Percentiles rank a stretch among this genome's conserved stretches.
phyloP scores from a whole-genome alignment of 371 early-diverging fungal species.

The Haplosporangium sp. region DNA sequence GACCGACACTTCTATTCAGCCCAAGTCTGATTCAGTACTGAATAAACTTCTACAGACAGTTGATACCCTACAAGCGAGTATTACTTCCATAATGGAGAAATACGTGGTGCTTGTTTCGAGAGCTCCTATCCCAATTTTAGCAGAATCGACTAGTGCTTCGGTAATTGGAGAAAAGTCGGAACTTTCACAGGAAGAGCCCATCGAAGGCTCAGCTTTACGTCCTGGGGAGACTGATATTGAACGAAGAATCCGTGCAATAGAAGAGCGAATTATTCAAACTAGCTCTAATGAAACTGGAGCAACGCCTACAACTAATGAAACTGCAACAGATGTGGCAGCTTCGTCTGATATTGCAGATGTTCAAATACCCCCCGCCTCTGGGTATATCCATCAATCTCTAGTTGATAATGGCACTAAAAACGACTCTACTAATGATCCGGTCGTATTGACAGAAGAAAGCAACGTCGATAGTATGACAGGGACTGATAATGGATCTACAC shows the following conservation, averaged over 20 bases:
- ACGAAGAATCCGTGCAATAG: not conserved
- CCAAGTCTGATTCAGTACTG: constrained; percentile 2
- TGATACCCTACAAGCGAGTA: constrained; percentile 9
- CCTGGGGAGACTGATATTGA: constrained; percentile 9
- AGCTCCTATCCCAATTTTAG: not conserved
- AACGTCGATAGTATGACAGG: not conserved
- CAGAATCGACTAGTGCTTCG: not conserved
- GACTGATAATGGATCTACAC: not conserved
- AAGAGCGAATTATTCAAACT: constrained; percentile 1
- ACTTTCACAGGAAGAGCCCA: not conserved
- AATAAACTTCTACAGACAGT: constrained; percentile 8
- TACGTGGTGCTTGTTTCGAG: not conserved
- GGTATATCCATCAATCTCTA: not conserved
- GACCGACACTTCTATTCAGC: not conserved
- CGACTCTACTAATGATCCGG: not conserved
- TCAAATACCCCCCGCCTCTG: not conserved
- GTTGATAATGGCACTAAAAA: not conserved
- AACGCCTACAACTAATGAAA: not conserved
- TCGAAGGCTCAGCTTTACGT: not conserved
- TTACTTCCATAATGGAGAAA: constrained; percentile 23
- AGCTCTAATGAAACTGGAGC: not conserved
- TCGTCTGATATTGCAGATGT: not conserved
- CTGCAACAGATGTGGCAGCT: not conserved
- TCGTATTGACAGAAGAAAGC: not conserved
- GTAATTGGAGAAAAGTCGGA: not conserved